Evolutionary conservation across 176 grass and related monocot genomes (phyloP).

Genomic region (Panicum miliaceum): DNA sequence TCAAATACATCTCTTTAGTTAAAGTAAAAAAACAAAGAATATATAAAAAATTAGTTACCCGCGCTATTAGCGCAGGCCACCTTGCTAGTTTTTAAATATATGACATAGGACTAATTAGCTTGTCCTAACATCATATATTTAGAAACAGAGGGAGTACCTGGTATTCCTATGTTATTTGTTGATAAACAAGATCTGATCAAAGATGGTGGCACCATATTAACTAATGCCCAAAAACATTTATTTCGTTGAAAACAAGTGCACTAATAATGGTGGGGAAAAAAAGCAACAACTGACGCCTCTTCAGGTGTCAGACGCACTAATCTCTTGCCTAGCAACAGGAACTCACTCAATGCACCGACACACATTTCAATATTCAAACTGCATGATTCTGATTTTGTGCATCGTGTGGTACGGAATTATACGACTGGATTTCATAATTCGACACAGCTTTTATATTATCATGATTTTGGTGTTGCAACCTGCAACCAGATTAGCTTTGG

Average conservation of each 20-base stretch:
- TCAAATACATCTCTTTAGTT: too few species aligned
- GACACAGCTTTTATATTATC: background rate
- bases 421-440: background rate
- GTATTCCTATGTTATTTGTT: background rate
- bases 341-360: background rate
- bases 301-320: background rate
- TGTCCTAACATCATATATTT: too few species aligned
- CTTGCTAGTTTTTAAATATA: too few species aligned
- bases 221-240: background rate
- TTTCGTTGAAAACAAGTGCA: slow-evolving; percentile 1
- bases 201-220: background rate
- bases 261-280: background rate
- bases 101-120: too few species aligned
- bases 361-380: background rate
- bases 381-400: background rate
- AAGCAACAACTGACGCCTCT: background rate
- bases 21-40: too few species aligned
- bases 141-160: too few species aligned
- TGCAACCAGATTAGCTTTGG: background rate
- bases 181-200: background rate
- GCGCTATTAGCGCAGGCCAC: too few species aligned
- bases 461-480: background rate
- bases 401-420: background rate
- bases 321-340: background rate
- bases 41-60: too few species aligned